These are phyloP conservation scores for Solanum corneliomulleri DNA, from an alignment of 257 asterid genomes.

Conservation along the genomic window DNA sequence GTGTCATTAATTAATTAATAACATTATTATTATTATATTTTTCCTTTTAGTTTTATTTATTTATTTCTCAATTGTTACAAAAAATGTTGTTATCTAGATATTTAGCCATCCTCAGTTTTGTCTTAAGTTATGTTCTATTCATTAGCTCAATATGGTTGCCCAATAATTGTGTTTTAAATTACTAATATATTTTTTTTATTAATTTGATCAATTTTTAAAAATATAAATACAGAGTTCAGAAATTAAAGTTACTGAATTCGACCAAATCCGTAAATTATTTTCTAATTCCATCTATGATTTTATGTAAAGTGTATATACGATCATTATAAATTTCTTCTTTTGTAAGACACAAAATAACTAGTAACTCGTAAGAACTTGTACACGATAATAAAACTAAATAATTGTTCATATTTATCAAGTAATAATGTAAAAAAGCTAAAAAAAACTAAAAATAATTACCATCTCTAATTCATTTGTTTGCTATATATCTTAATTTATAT, in stretches of 20 bases:
- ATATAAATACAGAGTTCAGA: neutral
- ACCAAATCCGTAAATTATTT: neutral
- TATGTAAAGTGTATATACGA: neutral
- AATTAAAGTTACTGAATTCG: neutral
- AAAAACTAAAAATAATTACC: neutral
- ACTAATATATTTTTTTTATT: rapidly evolving
- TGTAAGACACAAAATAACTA: neutral
- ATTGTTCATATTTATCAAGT: neutral
- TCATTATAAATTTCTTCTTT: neutral
- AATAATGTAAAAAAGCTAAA: neutral
- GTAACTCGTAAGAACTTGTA: neutral
- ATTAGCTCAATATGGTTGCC: neutral
- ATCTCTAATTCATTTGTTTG: neutral
- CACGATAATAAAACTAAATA: neutral
- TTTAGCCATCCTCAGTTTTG: neutral
- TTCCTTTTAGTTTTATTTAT: neutral
- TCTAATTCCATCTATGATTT: neutral
- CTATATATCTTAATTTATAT: neutral
- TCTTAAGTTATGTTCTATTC: neutral
- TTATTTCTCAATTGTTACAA: neutral
- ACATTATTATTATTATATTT: too few relatives aligned
- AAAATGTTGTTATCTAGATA: neutral
- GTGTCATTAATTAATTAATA: neutral
- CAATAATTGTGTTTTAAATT: neutral
- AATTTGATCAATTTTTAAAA: too few relatives aligned